A percentile compares a stretch with the other conserved stretches of the same genome.
phyloP scores from a whole-genome alignment of 345 rosid species.

The Boechera divaricarpa region DNA sequence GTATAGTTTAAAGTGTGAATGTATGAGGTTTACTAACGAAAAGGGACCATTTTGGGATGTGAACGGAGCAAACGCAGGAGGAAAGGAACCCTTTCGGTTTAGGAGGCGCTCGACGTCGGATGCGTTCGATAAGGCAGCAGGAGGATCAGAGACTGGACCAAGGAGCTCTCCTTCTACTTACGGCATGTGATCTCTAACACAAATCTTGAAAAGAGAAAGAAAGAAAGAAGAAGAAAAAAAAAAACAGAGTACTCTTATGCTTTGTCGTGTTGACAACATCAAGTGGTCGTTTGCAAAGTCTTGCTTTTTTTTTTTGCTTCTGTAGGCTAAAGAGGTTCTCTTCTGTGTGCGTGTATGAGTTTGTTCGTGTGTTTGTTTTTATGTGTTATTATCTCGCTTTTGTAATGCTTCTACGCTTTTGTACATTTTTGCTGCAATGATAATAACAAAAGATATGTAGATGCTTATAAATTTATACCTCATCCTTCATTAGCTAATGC shows the following conservation, averaged over 20 bases:
- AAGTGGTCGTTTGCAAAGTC: conserved; percentile 19
- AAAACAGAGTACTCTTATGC: conserved; percentile 18
- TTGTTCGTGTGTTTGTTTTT: background rate
- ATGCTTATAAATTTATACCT: background rate
- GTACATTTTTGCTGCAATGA: conserved; percentile 38
- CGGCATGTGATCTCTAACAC: conserved; percentile 66
- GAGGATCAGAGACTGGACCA: conserved; percentile 64
- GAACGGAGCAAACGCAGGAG: conserved; percentile 60
- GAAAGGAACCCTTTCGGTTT: conserved; percentile 80
- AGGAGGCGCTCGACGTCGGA: conserved; percentile 82
- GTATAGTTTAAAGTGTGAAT: background rate
- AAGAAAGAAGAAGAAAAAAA: no score
- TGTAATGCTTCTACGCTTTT: conserved; percentile 17
- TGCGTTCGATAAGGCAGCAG: conserved; percentile 64
- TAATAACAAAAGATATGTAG: conserved; percentile 19
- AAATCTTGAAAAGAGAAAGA: background rate
- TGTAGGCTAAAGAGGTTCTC: conserved; percentile 27
- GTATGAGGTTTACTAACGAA: conserved; percentile 41
- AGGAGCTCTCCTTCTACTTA: conserved; percentile 80
- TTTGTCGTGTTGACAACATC: conserved; percentile 9
- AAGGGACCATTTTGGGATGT: conserved; percentile 32
- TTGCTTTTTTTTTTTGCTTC: background rate
- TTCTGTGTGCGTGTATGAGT: conserved; percentile 25
- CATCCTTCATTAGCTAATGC: background rate
- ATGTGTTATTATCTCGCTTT: background rate